Evolutionary conservation across 805 yeast species (phyloP).

Genomic region (Wickerhamomyces subpelliculosus): DNA sequence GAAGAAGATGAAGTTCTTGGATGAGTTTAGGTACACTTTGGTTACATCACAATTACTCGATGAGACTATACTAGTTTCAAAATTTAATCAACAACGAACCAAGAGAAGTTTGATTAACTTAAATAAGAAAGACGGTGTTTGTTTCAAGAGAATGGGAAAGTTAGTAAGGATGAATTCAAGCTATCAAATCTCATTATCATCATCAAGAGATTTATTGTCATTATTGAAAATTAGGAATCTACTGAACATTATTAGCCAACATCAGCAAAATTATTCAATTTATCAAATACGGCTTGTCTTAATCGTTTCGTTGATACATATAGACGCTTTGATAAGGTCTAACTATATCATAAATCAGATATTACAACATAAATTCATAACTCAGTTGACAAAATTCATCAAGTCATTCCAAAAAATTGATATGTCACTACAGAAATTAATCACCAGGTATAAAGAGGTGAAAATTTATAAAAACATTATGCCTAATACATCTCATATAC

Average conservation of each 20-base stretch:
- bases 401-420: constrained; percentile 21
- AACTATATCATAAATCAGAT: constrained; percentile 3
- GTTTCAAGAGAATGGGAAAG: too few species aligned
- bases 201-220: too few species aligned
- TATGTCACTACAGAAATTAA: constrained; percentile 19
- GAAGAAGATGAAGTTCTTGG: constrained; percentile 28
- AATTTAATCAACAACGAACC: constrained; percentile 9
- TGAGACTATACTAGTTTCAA: constrained; percentile 26
- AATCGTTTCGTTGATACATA: constrained; percentile 1
- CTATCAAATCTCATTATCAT: too few species aligned
- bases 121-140: too few species aligned
- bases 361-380: constrained; percentile 5
- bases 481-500: constrained; percentile 2
- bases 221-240: too few species aligned
- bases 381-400: constrained; percentile 12
- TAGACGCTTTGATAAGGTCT: constrained; percentile 4
- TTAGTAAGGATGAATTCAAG: too few species aligned
- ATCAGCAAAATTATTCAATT: constrained; percentile 9
- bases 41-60: constrained; percentile 43
- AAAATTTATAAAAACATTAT: constrained; percentile 17
- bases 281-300: constrained; percentile 4
- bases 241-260: too few species aligned
- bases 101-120: too few species aligned
- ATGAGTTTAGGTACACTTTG: constrained; percentile 43
- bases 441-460: constrained; percentile 24